A percentile compares a stretch with the other conserved stretches of the same genome.
Evolutionary conservation across 2,329 filamentous ascomycete species (phyloP).

Genomic region (Geosmithia putterillii): DNA sequence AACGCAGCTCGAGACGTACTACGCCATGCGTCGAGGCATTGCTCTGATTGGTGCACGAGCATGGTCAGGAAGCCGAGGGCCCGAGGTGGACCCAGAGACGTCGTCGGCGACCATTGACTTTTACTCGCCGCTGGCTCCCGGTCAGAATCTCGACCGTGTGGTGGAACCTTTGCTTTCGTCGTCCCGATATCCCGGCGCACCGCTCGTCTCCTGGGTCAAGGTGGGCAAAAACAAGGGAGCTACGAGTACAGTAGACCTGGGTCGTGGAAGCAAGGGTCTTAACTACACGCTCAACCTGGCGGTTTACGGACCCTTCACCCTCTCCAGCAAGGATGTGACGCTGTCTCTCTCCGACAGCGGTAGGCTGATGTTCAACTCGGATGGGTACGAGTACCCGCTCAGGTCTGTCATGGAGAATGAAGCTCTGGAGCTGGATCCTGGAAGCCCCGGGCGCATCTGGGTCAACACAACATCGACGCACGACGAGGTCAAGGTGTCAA

Average conservation of each 20-base stretch:
- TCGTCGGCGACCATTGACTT: constrained; percentile 21
- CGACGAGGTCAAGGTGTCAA: constrained; percentile 19
- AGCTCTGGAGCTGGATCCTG: constrained; percentile 32
- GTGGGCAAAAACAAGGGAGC: no score
- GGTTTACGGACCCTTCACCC: constrained; percentile 26
- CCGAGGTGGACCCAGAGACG: constrained; percentile 11
- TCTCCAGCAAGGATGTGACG: constrained; percentile 28
- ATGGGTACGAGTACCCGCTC: constrained; percentile 34
- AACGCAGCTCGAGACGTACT: constrained; percentile 33
- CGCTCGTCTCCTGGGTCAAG: constrained; percentile 17
- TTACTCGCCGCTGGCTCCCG: constrained; percentile 22
- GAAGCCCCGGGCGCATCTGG: constrained; percentile 39
- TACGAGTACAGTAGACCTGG: constrained; percentile 9
- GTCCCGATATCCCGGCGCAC: constrained; percentile 1
- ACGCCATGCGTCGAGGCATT: constrained; percentile 30
- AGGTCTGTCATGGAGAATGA: constrained; percentile 27
- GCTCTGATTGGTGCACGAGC: constrained; percentile 29
- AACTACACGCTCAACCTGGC: constrained; percentile 28
- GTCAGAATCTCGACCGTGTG: constrained; percentile 29
- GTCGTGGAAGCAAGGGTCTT: constrained; percentile 28
- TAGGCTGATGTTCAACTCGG: constrained; percentile 26
- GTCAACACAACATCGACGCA: constrained; percentile 31
- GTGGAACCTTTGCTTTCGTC: no score
- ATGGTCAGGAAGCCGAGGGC: constrained; percentile 26
- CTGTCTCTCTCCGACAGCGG: constrained; percentile 21